phyloP scores from a whole-genome alignment of 768 basidiomycete genomes.

The Boletus reticulatus region DNA sequence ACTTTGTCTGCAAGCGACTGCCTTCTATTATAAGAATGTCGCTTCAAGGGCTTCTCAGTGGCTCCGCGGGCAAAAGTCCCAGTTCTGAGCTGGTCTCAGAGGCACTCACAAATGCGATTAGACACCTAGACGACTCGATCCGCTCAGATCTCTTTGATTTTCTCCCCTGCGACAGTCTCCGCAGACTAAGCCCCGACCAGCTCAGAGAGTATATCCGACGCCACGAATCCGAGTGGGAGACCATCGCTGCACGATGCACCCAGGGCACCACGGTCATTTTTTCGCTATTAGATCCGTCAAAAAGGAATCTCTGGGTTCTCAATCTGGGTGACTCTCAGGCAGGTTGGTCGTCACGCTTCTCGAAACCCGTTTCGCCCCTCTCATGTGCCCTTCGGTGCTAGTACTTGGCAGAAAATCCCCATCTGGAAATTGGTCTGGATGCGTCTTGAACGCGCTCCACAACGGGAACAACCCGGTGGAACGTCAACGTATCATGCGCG shows the following conservation, averaged over 20 bases:
- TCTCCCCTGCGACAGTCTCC: constrained; percentile 37
- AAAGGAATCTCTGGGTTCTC: constrained; percentile 31
- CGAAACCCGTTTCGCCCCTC: not conserved
- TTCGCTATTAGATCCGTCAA: constrained; percentile 29
- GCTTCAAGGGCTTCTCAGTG: constrained; percentile 35
- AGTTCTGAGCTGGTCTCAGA: constrained; percentile 37
- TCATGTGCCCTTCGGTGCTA: constrained; percentile 1
- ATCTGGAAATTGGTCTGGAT: constrained; percentile 20
- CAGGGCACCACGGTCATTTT: constrained; percentile 34
- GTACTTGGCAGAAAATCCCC: constrained; percentile 23
- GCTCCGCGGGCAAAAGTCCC: constrained; percentile 17
- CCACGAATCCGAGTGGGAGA: constrained; percentile 37
- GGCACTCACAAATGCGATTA: constrained; percentile 37
- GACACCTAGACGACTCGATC: constrained; percentile 42
- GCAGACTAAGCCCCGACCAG: constrained; percentile 37
- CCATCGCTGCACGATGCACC: constrained; percentile 31
- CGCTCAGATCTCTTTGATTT: constrained; percentile 43
- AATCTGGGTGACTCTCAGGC: constrained; percentile 37
- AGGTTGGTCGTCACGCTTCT: constrained; percentile 17
- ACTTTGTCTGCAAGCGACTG: constrained; percentile 40
- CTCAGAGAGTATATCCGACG: constrained; percentile 40
- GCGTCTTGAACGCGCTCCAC: constrained; percentile 27
- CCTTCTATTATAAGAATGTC: constrained; percentile 40
- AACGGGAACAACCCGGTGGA: constrained; percentile 31
- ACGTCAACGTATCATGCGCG: constrained; percentile 24